phyloP scores from a whole-genome alignment of 306 rosid genomes.

The Castanopsis chinensis region DNA sequence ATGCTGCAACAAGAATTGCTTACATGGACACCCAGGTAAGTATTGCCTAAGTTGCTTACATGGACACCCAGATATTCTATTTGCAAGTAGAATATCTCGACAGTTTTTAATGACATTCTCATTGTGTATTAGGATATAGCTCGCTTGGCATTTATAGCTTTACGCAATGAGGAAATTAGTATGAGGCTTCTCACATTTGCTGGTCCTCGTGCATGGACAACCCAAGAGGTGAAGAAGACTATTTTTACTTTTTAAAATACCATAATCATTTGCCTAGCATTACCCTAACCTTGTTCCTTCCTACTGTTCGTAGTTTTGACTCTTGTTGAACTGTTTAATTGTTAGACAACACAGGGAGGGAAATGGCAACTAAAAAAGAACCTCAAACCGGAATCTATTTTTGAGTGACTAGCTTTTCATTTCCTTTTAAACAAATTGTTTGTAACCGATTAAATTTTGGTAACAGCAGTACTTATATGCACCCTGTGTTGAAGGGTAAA shows the following conservation, averaged over 20 bases:
- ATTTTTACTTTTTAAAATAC: background rate
- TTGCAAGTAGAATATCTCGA: background rate
- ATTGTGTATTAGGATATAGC: conserved; percentile 68
- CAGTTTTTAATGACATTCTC: background rate
- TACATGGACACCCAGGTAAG: conserved; percentile 96
- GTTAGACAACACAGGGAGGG: background rate
- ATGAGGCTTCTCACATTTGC: conserved; percentile 87
- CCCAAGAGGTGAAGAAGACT: conserved; percentile 71
- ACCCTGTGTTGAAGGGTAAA: background rate
- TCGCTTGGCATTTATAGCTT: conserved; percentile 75
- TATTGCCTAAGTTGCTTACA: background rate
- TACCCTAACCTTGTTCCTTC: background rate
- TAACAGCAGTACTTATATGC: background rate
- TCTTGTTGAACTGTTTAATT: background rate
- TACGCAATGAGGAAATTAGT: conserved; percentile 69
- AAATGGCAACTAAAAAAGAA: background rate
- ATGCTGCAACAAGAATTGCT: conserved; percentile 97
- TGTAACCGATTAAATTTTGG: background rate
- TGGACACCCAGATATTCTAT: background rate
- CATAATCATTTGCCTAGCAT: background rate
- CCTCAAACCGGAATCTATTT: background rate
- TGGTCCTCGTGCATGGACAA: conserved; percentile 97
- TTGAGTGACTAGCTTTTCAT: background rate
- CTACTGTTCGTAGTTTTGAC: background rate
- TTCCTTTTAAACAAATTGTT: background rate